Evolutionary conservation across 2,329 filamentous ascomycete genomes (phyloP).

Genomic region (Blastomyces emzantsi): DNA sequence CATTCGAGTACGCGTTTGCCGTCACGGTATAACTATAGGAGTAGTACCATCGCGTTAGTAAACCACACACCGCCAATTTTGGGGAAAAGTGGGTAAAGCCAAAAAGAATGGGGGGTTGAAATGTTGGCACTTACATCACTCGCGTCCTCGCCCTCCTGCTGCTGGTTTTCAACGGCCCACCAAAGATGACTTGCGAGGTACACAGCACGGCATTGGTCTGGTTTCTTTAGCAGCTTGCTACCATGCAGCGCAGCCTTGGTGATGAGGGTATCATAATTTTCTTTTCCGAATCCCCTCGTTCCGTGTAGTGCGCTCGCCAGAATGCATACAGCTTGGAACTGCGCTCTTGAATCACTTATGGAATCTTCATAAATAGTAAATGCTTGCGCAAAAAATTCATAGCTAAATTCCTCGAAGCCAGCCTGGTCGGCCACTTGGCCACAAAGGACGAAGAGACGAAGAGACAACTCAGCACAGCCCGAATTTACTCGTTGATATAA

Average conservation of each 20-base stretch:
- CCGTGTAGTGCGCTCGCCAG: slow-evolving; percentile 84
- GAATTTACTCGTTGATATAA: slow-evolving; percentile 78
- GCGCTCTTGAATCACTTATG: slow-evolving; percentile 87
- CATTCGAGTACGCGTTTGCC: slow-evolving; percentile 96
- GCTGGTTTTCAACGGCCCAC: slow-evolving; percentile 84
- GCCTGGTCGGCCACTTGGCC: slow-evolving; percentile 88
- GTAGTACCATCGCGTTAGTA: background rate
- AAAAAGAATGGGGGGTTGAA: background rate
- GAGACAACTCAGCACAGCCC: slow-evolving; percentile 74
- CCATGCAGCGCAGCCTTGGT: slow-evolving; percentile 96
- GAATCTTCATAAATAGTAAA: slow-evolving; percentile 98
- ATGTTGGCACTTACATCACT: slow-evolving; percentile 53
- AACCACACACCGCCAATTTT: background rate
- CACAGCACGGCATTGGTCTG: slow-evolving; percentile 92
- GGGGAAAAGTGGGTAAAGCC: background rate
- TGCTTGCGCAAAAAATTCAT: slow-evolving; percentile 96
- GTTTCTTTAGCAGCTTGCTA: slow-evolving; percentile 94
- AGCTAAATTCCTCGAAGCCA: slow-evolving; percentile 89
- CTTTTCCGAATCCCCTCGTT: slow-evolving; percentile 82
- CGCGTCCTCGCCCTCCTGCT: slow-evolving; percentile 69
- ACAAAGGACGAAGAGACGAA: slow-evolving; percentile 83
- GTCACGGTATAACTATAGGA: slow-evolving; percentile 70
- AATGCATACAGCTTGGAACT: slow-evolving; percentile 95
- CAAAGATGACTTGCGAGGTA: slow-evolving; percentile 95
- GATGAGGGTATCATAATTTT: slow-evolving; percentile 98